Evolutionary conservation across 441 rosid genomes (phyloP), one percentile per base, ranked within the genome.

Genomic region (Populus tomentosa): DNA sequence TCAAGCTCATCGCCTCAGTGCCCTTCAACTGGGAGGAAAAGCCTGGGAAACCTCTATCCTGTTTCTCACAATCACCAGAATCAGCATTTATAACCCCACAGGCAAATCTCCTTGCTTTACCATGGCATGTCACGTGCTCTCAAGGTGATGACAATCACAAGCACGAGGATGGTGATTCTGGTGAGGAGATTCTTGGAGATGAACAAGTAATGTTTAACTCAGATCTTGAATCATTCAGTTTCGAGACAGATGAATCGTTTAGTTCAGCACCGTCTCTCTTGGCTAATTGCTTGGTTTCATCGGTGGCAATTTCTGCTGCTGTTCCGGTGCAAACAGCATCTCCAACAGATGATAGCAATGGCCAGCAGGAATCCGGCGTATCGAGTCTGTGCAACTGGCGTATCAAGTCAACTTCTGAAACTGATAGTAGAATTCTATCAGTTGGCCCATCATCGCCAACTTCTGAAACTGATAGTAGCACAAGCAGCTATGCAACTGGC

Each of bases 1-100:
- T 87, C 80, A 92, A 90, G 88, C 90, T 89, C 66, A 80, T 93
- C 28, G 87, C 94, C 3, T 90, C 96, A 0, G 81, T 89, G 82
- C 97, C 98, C 21, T 93, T 95, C 75, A 76, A 80, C 38, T 93
- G 96, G 99, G 98, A 95, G 82, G 92, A 92, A 71, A 87, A 86
- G 72, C 97, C 97, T 0, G 98, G 91, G 30, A 90, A 76, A 69
- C 97, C 94, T 1, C 80, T 91, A 6, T 81, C 87, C 32, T 40
- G 81, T 72, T 86, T 86, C 74, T 69, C 88, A 69, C 78, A 72
- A 71, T 24, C 69, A 2, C 63, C 30, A 21, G 80, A 80, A 26
- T 72, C 82, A 42, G 24, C 75, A 70, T 63, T 69, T 46, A 16
- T 75, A 75, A 66, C 81, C 68, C 80, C 83, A 28, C 75, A 71